Percentiles rank a stretch among this genome's conserved stretches.
Evolutionary conservation across 2,329 filamentous ascomycete species (phyloP).

Genomic region (Bretziella fagacearum): DNA sequence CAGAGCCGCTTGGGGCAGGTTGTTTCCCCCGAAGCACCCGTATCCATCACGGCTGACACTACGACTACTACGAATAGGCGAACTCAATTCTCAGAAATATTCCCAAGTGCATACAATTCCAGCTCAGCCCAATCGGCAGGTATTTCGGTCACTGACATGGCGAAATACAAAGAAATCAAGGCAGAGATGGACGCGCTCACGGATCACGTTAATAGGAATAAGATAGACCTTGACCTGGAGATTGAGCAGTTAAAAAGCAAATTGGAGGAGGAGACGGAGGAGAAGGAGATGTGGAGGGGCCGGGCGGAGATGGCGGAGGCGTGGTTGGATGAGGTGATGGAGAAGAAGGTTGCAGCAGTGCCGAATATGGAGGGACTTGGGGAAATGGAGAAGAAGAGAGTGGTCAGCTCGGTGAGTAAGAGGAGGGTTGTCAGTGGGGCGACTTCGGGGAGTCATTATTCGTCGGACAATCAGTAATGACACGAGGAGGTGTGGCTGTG

Average conservation of each 20-base stretch:
- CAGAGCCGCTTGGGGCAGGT: too few species aligned
- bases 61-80: not conserved
- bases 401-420: not conserved
- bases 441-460: not conserved
- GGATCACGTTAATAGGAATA: not conserved
- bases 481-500: too few species aligned
- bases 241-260: constrained; percentile 4
- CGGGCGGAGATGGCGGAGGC: constrained; percentile 40
- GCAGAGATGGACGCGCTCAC: not conserved
- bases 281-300: constrained; percentile 33
- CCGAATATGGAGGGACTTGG: too few species aligned
- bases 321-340: constrained; percentile 29
- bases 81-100: too few species aligned
- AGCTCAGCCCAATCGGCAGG: too few species aligned
- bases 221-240: not conserved
- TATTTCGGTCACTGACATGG: too few species aligned
- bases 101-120: too few species aligned
- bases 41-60: not conserved
- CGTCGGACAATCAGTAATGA: too few species aligned
- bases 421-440: not conserved
- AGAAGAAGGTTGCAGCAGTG: constrained; percentile 22
- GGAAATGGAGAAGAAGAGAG: not conserved
- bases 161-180: not conserved
- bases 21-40: not conserved
- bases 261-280: constrained; percentile 16